Conservation (phyloP, 2,329 filamentous ascomycete species). For the Fusarium citri region DNA sequence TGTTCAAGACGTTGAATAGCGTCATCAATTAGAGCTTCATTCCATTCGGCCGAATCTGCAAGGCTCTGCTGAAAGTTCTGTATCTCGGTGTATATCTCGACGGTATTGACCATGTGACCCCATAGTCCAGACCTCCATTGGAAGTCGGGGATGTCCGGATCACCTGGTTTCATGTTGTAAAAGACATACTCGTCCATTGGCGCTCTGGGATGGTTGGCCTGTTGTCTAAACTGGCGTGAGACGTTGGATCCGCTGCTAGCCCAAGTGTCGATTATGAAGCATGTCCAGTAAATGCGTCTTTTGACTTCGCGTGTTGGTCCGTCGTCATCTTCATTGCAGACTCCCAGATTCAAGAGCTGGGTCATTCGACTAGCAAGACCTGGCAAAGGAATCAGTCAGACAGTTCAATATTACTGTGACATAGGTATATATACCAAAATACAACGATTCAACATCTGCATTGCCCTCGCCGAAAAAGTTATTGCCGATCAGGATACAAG, state of each 20-base stretch:
- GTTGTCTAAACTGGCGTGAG: slow-evolving; percentile 44
- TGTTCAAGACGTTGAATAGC: slow-evolving; percentile 33
- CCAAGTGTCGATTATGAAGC: slow-evolving; percentile 52
- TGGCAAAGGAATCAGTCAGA: neutral
- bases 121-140: slow-evolving; percentile 48
- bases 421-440: slow-evolving; percentile 43
- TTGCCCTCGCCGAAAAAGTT: slow-evolving; percentile 47
- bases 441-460: slow-evolving; percentile 50
- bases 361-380: slow-evolving; percentile 51
- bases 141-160: slow-evolving; percentile 27
- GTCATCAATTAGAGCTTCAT: slow-evolving; percentile 45
- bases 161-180: slow-evolving; percentile 40
- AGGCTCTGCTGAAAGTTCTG: slow-evolving; percentile 49
- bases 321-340: slow-evolving; percentile 34
- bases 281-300: slow-evolving; percentile 50
- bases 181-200: slow-evolving; percentile 50
- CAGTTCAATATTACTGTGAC: no score
- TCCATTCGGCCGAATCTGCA: slow-evolving; percentile 46
- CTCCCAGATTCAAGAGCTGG: slow-evolving; percentile 48
- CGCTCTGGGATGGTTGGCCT: slow-evolving; percentile 22
- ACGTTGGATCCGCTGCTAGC: slow-evolving; percentile 48
- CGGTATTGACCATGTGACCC: slow-evolving; percentile 49
- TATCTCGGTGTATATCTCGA: slow-evolving; percentile 50
- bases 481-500: slow-evolving; percentile 50
- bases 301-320: slow-evolving; percentile 47